Conservation (phyloP, 257 asterid species). For the Solanum lycopersicoides region DNA sequence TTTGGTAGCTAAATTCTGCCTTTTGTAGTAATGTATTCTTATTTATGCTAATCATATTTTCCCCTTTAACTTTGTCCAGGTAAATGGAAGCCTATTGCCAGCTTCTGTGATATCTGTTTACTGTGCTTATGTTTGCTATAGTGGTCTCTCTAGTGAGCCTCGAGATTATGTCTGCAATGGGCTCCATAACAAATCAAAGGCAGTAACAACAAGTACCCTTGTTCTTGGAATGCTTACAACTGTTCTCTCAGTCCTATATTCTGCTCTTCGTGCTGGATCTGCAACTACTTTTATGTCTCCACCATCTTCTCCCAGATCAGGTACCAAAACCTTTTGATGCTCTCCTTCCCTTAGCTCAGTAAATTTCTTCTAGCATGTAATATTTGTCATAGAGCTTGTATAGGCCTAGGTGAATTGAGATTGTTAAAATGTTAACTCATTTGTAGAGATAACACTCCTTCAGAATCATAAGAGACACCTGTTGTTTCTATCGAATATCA, state of each 20-base stretch:
- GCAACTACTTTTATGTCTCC: conserved; percentile 89
- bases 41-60: background rate
- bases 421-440: background rate
- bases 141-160: conserved; percentile 92
- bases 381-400: background rate
- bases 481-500: background rate
- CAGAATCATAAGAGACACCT: background rate
- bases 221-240: conserved; percentile 91
- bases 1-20: background rate
- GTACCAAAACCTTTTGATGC: conserved; percentile 19
- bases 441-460: background rate
- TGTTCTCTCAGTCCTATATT: conserved; percentile 75
- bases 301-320: conserved; percentile 89
- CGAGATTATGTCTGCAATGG: conserved; percentile 84
- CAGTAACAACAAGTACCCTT: conserved; percentile 66
- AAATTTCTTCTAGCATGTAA: background rate
- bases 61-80: conserved; percentile 30
- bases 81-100: conserved; percentile 92
- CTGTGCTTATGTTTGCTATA: conserved; percentile 89
- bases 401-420: background rate
- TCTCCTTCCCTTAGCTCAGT: background rate
- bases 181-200: conserved; percentile 70
- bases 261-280: conserved; percentile 96
- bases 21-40: background rate
- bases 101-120: conserved; percentile 91